Evolutionary conservation across 2,329 filamentous ascomycete species (phyloP).

Genomic region (Knufia fluminis): DNA sequence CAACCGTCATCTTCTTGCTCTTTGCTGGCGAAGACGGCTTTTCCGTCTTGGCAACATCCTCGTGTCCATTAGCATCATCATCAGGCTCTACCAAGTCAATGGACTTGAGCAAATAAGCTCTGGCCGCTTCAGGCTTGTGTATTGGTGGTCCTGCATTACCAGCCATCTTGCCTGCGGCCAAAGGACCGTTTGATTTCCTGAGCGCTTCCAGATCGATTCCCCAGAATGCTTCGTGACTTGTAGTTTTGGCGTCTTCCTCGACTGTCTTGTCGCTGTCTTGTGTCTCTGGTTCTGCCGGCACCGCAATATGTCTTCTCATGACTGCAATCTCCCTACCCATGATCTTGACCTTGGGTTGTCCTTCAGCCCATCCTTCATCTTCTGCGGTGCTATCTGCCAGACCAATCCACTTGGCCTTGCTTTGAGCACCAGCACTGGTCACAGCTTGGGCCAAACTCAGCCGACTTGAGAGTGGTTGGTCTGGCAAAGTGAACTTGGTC

Average conservation of each 20-base stretch:
- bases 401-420: slow-evolving; percentile 66
- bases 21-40: not conserved
- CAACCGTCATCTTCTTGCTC: slow-evolving; percentile 39
- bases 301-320: slow-evolving; percentile 48
- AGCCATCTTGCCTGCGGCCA: slow-evolving; percentile 17
- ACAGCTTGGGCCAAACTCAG: slow-evolving; percentile 76
- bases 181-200: slow-evolving; percentile 35
- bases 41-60: not conserved
- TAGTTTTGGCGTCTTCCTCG: slow-evolving; percentile 9
- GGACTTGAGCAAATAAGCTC: slow-evolving; percentile 47
- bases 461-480: slow-evolving; percentile 74
- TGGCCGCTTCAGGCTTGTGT: slow-evolving; percentile 61
- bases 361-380: slow-evolving; percentile 62
- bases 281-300: slow-evolving; percentile 47
- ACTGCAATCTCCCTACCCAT: slow-evolving; percentile 67
- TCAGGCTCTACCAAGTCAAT: slow-evolving; percentile 26
- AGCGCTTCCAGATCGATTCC: slow-evolving; percentile 49
- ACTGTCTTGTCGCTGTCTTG: slow-evolving; percentile 7
- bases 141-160: slow-evolving; percentile 53
- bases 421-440: slow-evolving; percentile 69
- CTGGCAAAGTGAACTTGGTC: slow-evolving; percentile 71
- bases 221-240: slow-evolving; percentile 41
- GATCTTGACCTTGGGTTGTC: slow-evolving; percentile 63
- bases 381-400: slow-evolving; percentile 59
- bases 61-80: not conserved